Evolutionary conservation across 2,329 filamentous ascomycete genomes (phyloP).

Genomic region (Zymoseptoria crescenta): DNA sequence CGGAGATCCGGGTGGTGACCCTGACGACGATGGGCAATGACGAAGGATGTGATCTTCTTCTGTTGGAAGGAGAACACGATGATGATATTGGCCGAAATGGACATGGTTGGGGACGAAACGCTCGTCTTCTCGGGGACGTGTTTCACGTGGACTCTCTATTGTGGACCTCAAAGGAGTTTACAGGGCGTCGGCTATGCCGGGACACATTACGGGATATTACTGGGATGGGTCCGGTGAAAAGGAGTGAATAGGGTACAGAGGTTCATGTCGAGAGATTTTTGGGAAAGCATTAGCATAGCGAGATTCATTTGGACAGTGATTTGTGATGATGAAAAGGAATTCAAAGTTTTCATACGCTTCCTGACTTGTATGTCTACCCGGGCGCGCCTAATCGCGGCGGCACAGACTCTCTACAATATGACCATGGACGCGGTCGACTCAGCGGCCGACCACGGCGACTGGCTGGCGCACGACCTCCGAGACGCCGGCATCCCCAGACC

Average conservation of each 20-base stretch:
- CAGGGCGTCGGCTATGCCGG: neutral
- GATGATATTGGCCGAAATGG: no score
- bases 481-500: no score
- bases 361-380: no score
- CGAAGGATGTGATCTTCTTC: neutral
- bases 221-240: neutral
- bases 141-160: neutral
- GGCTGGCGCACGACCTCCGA: no score
- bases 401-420: no score
- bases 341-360: neutral
- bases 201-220: neutral
- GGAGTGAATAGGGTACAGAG: conserved; percentile 8
- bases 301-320: neutral
- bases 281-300: neutral
- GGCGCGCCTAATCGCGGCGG: no score
- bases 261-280: neutral
- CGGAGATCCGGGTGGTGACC: conserved; percentile 4
- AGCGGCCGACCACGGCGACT: no score
- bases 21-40: neutral
- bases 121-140: no score
- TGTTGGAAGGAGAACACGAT: no score
- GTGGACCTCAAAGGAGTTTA: neutral
- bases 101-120: no score
- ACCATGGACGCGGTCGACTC: no score
- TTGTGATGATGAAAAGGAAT: neutral